A percentile compares a stretch with the other conserved stretches of the same genome.
phyloP scores from a whole-genome alignment of 2,329 filamentous ascomycete genomes.

The Verticillium longisporum region DNA sequence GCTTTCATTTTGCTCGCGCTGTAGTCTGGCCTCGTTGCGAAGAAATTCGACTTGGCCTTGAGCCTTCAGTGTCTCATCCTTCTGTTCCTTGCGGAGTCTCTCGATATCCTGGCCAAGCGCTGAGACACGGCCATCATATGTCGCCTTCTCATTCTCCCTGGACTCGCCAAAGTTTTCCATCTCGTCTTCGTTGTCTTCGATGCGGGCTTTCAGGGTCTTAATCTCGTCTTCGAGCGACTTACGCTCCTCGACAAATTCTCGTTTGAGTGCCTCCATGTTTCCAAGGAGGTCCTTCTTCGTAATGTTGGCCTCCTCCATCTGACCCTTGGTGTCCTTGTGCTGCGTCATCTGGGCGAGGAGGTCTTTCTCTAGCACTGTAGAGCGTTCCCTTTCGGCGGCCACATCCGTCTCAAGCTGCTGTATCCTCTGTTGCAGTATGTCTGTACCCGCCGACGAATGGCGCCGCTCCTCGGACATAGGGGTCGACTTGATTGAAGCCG shows the following conservation, averaged over 20 bases:
- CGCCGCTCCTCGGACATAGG: constrained; percentile 32
- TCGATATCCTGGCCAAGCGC: constrained; percentile 67
- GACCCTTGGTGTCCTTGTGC: constrained; percentile 56
- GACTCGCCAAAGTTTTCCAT: constrained; percentile 79
- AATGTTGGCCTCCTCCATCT: constrained; percentile 78
- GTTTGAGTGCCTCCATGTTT: constrained; percentile 88
- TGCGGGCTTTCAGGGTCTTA: constrained; percentile 63
- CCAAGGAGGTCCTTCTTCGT: constrained; percentile 91
- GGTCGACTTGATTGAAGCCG: constrained; percentile 38
- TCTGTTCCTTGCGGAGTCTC: constrained; percentile 48
- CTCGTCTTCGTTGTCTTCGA: constrained; percentile 89
- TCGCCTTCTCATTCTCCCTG: constrained; percentile 71
- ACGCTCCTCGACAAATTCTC: constrained; percentile 80
- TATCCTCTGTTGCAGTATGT: constrained; percentile 40
- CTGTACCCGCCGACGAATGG: constrained; percentile 38
- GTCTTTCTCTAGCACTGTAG: constrained; percentile 63
- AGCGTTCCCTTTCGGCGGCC: constrained; percentile 62
- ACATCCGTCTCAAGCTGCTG: constrained; percentile 69
- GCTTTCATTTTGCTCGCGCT: constrained; percentile 52
- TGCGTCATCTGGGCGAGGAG: constrained; percentile 49
- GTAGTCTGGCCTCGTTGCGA: constrained; percentile 51
- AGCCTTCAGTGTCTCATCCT: constrained; percentile 49
- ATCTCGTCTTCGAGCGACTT: constrained; percentile 81
- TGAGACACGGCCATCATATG: constrained; percentile 61
- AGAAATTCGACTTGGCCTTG: constrained; percentile 59